These are phyloP conservation scores for Panus rudis DNA, from an alignment of 768 basidiomycete species.

Conservation along the genomic window DNA sequence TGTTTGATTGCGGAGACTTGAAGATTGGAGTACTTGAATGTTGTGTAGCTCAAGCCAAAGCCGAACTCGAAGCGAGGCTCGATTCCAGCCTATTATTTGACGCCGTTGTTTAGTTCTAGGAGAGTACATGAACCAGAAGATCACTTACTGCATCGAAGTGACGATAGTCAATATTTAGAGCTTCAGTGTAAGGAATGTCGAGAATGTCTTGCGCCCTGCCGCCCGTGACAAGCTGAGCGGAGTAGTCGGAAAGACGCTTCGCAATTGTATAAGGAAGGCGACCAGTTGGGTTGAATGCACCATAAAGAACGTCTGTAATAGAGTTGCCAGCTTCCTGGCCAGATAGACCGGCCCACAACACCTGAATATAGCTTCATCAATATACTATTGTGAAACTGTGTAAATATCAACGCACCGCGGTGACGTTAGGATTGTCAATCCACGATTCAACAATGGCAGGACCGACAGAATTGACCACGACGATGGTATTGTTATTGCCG, in stretches of 20 bases:
- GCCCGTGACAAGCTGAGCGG: conserved; percentile 25
- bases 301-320: conserved; percentile 45
- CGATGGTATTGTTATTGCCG: conserved; percentile 65
- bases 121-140: not conserved
- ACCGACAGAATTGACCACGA: conserved; percentile 48
- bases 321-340: conserved; percentile 47
- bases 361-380: conserved; percentile 12
- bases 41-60: conserved; percentile 82
- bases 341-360: conserved; percentile 32
- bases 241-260: conserved; percentile 37
- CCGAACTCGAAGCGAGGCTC: conserved; percentile 85
- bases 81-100: conserved; percentile 56
- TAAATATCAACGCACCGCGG: conserved; percentile 25
- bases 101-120: not conserved
- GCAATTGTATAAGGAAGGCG: conserved; percentile 49
- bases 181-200: conserved; percentile 32
- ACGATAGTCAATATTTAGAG: conserved; percentile 29
- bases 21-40: conserved; percentile 64
- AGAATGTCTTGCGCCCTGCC: conserved; percentile 21
- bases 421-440: conserved; percentile 47
- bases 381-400: not conserved
- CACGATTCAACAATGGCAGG: conserved; percentile 34
- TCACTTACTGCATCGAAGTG: conserved; percentile 29
- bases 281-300: conserved; percentile 43
- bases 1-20: conserved; percentile 34